Conservation (phyloP, 495 filamentous ascomycete species). For the Sordaria brevicollis region DNA sequence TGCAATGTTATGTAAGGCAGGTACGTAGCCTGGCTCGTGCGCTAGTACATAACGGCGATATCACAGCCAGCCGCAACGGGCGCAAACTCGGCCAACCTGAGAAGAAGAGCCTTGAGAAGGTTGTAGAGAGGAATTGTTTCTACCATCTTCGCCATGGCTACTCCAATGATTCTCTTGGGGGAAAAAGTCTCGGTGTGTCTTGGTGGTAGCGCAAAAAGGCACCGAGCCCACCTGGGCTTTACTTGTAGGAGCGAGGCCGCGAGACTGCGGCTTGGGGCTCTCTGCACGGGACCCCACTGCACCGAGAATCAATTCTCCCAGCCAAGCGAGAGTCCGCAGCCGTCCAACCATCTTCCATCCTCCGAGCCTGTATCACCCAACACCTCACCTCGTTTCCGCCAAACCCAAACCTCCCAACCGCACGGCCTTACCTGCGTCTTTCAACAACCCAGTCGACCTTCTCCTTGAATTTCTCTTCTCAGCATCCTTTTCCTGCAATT, state of each 20-base stretch:
- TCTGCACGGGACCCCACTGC: slow-evolving; percentile 16
- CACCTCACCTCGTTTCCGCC: neutral
- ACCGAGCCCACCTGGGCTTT: neutral
- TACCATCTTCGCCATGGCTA: neutral
- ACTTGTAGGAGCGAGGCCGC: slow-evolving; percentile 1
- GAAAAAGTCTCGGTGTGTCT: too few species aligned
- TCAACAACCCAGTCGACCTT: neutral
- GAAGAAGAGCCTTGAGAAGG: neutral
- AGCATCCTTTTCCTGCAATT: neutral
- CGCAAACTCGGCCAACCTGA: neutral
- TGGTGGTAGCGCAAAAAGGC: neutral
- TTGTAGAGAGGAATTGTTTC: neutral
- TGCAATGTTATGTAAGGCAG: slow-evolving; percentile 2
- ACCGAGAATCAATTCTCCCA: slow-evolving; percentile 16
- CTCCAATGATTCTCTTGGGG: neutral
- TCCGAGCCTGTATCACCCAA: neutral
- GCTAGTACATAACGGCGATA: neutral
- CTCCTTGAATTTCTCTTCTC: neutral
- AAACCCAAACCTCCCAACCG: neutral
- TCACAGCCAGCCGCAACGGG: neutral
- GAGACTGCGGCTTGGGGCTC: slow-evolving; percentile 6
- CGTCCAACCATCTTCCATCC: neutral
- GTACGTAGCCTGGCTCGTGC: slow-evolving; percentile 7
- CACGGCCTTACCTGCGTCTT: neutral
- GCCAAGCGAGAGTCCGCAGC: neutral